A percentile compares a stretch with the other conserved stretches of the same genome.
phyloP scores from a whole-genome alignment of 768 basidiomycete species.

The Boletus rufocinnamomeus region DNA sequence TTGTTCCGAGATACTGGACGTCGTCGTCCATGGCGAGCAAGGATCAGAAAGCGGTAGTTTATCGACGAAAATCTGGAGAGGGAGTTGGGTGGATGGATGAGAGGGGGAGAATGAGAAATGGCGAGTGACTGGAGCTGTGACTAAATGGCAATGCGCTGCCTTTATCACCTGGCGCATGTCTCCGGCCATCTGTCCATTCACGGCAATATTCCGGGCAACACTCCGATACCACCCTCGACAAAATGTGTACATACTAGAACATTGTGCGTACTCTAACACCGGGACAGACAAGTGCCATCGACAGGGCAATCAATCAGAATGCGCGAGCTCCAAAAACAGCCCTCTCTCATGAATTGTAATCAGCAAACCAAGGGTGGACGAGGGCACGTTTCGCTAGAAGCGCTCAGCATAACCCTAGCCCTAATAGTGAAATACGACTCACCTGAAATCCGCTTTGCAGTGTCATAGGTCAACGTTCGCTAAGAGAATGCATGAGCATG shows the following conservation, averaged over 20 bases:
- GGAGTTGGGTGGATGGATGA: slow-evolving; percentile 6
- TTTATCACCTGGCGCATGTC: slow-evolving; percentile 32
- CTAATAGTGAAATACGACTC: slow-evolving; percentile 23
- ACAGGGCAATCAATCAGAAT: neutral
- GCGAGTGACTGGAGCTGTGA: slow-evolving; percentile 31
- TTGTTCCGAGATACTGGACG: slow-evolving; percentile 59
- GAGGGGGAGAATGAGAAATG: slow-evolving; percentile 17
- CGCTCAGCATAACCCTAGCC: slow-evolving; percentile 4
- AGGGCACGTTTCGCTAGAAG: slow-evolving; percentile 57
- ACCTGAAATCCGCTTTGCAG: slow-evolving; percentile 92
- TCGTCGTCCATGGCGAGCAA: slow-evolving; percentile 52
- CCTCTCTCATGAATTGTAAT: slow-evolving; percentile 43
- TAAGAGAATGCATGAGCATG: slow-evolving; percentile 27
- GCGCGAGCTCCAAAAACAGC: neutral
- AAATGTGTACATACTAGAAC: slow-evolving; percentile 27
- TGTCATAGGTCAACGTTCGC: slow-evolving; percentile 82
- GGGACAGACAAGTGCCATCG: slow-evolving; percentile 8
- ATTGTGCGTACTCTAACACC: slow-evolving; percentile 26
- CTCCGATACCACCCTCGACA: slow-evolving; percentile 7
- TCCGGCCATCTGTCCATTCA: slow-evolving; percentile 28
- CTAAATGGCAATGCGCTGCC: slow-evolving; percentile 33
- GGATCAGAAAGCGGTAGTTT: neutral
- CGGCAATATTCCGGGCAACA: slow-evolving; percentile 25
- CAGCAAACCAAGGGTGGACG: slow-evolving; percentile 50
- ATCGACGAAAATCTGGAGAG: neutral